These are phyloP conservation scores for Tylopilus balloui DNA, from an alignment of 768 basidiomycete genomes.

Conservation along the genomic window DNA sequence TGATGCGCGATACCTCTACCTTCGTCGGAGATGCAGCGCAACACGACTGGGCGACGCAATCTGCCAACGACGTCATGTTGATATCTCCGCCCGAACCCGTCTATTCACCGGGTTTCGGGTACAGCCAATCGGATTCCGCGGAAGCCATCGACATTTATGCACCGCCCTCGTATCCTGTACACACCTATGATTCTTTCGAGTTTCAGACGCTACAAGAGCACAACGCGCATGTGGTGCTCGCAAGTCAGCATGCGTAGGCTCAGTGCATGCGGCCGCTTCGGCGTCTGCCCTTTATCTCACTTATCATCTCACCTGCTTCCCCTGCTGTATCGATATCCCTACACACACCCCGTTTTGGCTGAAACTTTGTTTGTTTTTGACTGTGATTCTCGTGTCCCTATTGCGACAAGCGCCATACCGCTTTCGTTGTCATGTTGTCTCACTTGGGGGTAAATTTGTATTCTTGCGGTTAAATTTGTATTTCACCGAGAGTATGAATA, in stretches of 20 bases:
- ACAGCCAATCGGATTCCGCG: constrained; percentile 15
- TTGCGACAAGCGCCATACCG: constrained; percentile 7
- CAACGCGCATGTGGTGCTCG: constrained; percentile 10
- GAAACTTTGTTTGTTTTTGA: not conserved
- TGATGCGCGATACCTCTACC: constrained; percentile 8
- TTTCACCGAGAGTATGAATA: constrained; percentile 19
- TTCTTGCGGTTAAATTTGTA: no score
- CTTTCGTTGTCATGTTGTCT: constrained; percentile 16
- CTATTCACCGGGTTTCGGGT: constrained; percentile 19
- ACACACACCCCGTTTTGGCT: not conserved
- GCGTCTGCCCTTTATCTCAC: constrained; percentile 1
- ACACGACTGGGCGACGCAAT: constrained; percentile 13
- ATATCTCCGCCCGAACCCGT: constrained; percentile 13
- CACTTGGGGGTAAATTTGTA: constrained; percentile 18
- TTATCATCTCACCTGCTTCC: constrained; percentile 25
- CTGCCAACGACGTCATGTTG: constrained; percentile 13
- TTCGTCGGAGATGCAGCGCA: constrained; percentile 13
- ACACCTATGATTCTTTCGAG: constrained; percentile 32
- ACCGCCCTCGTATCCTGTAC: constrained; percentile 11
- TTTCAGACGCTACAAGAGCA: constrained; percentile 33
- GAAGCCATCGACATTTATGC: constrained; percentile 20
- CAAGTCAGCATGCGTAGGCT: constrained; percentile 21
- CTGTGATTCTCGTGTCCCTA: constrained; percentile 8
- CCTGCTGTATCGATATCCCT: constrained; percentile 27
- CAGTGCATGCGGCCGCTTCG: no score